A percentile compares a stretch with the other conserved stretches of the same genome.
Evolutionary conservation across 2,329 filamentous ascomycete genomes (phyloP).

Genomic region (Fonsecaea monophora): DNA sequence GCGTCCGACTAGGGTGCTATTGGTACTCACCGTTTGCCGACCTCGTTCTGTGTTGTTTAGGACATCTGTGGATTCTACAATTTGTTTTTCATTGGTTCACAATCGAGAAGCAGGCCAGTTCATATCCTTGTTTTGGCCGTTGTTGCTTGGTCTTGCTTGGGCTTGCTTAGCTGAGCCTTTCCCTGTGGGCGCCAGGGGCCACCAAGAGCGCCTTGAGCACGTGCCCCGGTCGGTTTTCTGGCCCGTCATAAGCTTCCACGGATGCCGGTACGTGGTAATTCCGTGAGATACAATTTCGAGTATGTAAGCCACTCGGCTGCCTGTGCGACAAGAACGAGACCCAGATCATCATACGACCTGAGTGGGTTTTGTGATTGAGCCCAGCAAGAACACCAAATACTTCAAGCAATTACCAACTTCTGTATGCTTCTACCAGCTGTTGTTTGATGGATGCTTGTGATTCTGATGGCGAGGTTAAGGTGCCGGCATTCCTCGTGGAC

Average conservation of each 20-base stretch:
- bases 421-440: not conserved
- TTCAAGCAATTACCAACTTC: not conserved
- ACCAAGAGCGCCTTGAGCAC: not conserved
- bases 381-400: not conserved
- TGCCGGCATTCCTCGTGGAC: not conserved
- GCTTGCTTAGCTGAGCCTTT: not conserved
- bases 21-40: not conserved
- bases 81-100: not conserved
- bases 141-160: not conserved
- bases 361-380: not conserved
- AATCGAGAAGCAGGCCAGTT: not conserved
- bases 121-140: not conserved
- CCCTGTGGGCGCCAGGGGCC: not conserved
- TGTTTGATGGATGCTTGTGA: not conserved
- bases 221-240: not conserved
- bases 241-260: not conserved
- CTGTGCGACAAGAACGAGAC: slow-evolving; percentile 7
- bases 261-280: not conserved
- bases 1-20: not conserved
- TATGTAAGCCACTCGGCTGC: not conserved
- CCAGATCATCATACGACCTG: slow-evolving; percentile 1
- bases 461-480: not conserved
- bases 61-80: not conserved
- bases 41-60: not conserved
- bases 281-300: not conserved